Evolutionary conservation across 305 asterid species (phyloP).

Genomic region (Fraxinus sp.): DNA sequence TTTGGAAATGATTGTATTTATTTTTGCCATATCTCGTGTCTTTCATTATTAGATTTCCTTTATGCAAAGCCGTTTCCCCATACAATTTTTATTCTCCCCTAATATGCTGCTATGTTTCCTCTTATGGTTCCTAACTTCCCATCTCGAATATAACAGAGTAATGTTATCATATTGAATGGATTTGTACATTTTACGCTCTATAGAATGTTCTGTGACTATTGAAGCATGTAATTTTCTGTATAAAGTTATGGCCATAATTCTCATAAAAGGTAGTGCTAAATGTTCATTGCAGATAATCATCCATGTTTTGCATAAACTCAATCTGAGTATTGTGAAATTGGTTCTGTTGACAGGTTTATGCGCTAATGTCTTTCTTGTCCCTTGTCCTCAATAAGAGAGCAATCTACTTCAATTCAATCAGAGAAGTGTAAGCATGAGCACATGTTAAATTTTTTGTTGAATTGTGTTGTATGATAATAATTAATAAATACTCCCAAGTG

Average conservation of each 20-base stretch:
- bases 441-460: constrained; percentile 6
- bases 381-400: constrained; percentile 69
- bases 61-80: neutral
- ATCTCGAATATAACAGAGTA: neutral
- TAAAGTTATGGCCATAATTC: neutral
- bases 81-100: neutral
- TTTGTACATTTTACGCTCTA: neutral
- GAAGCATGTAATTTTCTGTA: neutral
- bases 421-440: constrained; percentile 79
- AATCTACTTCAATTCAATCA: constrained; percentile 90
- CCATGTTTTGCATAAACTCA: constrained; percentile 7
- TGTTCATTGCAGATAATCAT: constrained; percentile 12
- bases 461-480: neutral
- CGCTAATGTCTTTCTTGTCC: constrained; percentile 86
- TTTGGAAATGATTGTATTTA: neutral
- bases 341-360: constrained; percentile 73
- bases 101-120: neutral
- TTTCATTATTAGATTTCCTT: neutral
- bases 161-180: neutral
- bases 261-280: neutral
- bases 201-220: neutral
- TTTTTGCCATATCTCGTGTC: neutral
- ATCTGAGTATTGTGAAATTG: constrained; percentile 32
- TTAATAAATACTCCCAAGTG: neutral
- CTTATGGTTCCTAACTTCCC: neutral